Percentiles rank a stretch among this genome's conserved stretches.
Evolutionary conservation across 768 basidiomycete species (phyloP).

Genomic region (Auriscalpium orientale): DNA sequence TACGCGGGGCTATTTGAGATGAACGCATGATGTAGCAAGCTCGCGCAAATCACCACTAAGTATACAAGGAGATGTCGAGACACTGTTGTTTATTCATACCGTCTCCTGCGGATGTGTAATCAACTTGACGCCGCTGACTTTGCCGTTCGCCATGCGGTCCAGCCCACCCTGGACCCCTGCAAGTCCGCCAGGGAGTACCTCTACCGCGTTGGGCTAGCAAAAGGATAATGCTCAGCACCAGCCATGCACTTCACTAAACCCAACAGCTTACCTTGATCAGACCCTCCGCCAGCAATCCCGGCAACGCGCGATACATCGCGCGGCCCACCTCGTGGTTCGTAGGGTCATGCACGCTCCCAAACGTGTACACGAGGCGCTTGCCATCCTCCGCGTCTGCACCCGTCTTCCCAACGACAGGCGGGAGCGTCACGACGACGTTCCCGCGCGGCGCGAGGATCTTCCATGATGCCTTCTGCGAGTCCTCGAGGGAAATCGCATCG

Average conservation of each 20-base stretch:
- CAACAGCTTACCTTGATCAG: no score
- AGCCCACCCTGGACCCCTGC: slow-evolving; percentile 30
- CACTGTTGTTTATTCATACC: slow-evolving; percentile 2
- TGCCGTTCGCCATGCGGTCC: slow-evolving; percentile 25
- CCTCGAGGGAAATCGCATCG: slow-evolving; percentile 8
- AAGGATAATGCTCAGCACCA: no score
- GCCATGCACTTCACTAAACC: no score
- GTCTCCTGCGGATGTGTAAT: slow-evolving; percentile 35
- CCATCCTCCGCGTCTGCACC: slow-evolving; percentile 9
- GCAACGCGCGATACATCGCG: no score
- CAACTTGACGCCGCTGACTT: slow-evolving; percentile 38
- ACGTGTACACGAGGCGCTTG: slow-evolving; percentile 1
- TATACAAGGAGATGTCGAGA: neutral
- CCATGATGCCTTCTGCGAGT: slow-evolving; percentile 9
- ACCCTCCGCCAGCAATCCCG: no score
- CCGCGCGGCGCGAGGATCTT: slow-evolving; percentile 14
- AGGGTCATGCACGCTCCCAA: slow-evolving; percentile 5
- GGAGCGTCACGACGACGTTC: slow-evolving; percentile 6
- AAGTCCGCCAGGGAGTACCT: slow-evolving; percentile 36
- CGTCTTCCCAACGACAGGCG: slow-evolving; percentile 6
- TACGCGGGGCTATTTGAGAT: no score
- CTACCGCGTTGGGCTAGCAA: slow-evolving; percentile 30
- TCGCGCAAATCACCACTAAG: no score
- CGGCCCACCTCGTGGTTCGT: slow-evolving; percentile 22
- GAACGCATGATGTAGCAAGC: no score